Percentiles rank a stretch among this genome's conserved stretches.
Conservation (phyloP, 108 stramenopile genomes). For the Cyclostephanos invisitatus region DNA sequence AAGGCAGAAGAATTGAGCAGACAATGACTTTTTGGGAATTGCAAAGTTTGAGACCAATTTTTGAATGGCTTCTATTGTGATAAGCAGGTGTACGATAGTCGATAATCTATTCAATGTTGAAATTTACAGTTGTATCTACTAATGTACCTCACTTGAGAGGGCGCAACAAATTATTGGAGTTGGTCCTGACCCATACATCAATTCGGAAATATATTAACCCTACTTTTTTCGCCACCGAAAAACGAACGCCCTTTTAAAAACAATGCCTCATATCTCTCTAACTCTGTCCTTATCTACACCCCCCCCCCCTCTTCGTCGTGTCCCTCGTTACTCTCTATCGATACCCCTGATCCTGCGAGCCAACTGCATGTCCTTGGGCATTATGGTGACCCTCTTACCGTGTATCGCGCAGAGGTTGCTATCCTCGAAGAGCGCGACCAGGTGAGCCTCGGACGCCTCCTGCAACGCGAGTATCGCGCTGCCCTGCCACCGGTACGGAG, state of each 20-base stretch:
- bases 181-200: not conserved
- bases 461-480: slow-evolving; percentile 95
- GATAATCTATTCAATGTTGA: too few relatives aligned
- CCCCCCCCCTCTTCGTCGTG: not conserved
- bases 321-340: slow-evolving; percentile 51
- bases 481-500: slow-evolving; percentile 89
- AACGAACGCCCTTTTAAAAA: not conserved
- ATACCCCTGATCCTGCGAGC: slow-evolving; percentile 89
- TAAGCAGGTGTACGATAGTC: too few relatives aligned
- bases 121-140: too few relatives aligned
- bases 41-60: too few relatives aligned
- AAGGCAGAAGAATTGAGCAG: too few relatives aligned
- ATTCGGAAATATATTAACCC: not conserved
- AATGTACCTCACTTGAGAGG: too few relatives aligned
- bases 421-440: slow-evolving; percentile 95
- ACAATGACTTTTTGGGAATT: too few relatives aligned
- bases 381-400: slow-evolving; percentile 96
- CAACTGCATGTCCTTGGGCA: slow-evolving; percentile 97
- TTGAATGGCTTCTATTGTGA: too few relatives aligned
- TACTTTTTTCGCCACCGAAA: not conserved
- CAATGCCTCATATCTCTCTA: not conserved
- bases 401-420: slow-evolving; percentile 95
- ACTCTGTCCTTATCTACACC: not conserved
- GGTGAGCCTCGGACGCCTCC: slow-evolving; percentile 93
- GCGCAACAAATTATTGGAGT: too few relatives aligned